Percentiles rank a stretch among this genome's conserved stretches.
phyloP scores from a whole-genome alignment of 805 yeast species.

The Myxozyma melibiosi region DNA sequence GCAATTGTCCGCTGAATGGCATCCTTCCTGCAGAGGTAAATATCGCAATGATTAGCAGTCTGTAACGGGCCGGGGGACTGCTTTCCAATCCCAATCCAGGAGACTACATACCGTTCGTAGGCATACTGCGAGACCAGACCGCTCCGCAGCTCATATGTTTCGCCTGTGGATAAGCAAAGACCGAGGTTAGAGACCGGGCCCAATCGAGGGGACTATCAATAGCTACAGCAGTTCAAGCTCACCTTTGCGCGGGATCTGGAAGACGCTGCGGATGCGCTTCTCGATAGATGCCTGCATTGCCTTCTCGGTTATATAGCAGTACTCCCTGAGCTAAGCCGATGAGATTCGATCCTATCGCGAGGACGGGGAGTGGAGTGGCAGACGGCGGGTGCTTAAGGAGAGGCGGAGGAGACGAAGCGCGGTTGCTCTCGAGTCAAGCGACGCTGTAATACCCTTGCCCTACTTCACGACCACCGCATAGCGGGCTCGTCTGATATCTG shows the following conservation, averaged over 20 bases:
- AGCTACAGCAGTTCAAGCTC: neutral
- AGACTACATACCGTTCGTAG: slow-evolving; percentile 56
- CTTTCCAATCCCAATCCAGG: neutral
- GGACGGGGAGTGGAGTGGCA: neutral
- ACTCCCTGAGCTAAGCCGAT: neutral
- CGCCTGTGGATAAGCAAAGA: slow-evolving; percentile 48
- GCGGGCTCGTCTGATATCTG: no score
- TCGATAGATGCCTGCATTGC: slow-evolving; percentile 47
- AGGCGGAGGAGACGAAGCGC: no score
- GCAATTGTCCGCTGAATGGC: slow-evolving; percentile 96
- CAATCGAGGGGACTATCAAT: neutral
- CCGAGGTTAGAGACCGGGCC: neutral
- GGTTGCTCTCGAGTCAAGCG: neutral
- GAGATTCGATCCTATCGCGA: neutral
- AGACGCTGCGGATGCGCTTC: slow-evolving; percentile 56
- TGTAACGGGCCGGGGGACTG: neutral
- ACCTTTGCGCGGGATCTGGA: slow-evolving; percentile 61
- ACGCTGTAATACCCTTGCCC: neutral
- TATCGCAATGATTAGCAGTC: neutral
- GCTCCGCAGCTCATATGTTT: slow-evolving; percentile 84
- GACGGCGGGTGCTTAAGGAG: no score
- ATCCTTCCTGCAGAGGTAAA: slow-evolving; percentile 63
- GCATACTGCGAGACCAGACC: slow-evolving; percentile 96
- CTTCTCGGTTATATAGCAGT: neutral
- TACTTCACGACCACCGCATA: neutral